phyloP scores from a whole-genome alignment of 257 asterid species.

The Fraxinus pennsylvanica region DNA sequence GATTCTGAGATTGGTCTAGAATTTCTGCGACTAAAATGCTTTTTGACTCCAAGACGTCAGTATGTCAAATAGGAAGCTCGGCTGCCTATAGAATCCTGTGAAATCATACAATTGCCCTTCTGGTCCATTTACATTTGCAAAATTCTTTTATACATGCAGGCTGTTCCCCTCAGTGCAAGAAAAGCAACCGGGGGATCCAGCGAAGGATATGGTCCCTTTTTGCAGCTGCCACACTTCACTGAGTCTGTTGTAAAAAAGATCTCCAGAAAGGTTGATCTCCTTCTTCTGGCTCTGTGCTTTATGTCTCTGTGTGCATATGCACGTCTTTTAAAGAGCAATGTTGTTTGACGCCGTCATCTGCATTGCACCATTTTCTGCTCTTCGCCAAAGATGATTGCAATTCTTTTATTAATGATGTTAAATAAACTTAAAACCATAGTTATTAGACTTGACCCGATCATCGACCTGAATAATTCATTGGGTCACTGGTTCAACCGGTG shows the following conservation, averaged over 20 bases:
- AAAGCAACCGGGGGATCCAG: slow-evolving; percentile 75
- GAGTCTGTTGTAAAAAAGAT: slow-evolving; percentile 83
- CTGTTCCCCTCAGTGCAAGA: slow-evolving; percentile 89
- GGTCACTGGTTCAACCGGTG: too few relatives aligned
- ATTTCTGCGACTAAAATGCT: neutral
- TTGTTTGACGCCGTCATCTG: slow-evolving; percentile 7
- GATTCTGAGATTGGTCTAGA: neutral
- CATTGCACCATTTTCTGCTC: neutral
- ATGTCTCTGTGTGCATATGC: neutral
- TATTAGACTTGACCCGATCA: too few relatives aligned
- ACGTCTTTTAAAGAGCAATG: neutral
- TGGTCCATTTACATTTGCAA: neutral
- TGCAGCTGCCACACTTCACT: slow-evolving; percentile 95
- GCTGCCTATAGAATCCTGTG: neutral
- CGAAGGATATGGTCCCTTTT: slow-evolving; percentile 92
- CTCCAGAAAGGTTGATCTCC: slow-evolving; percentile 76
- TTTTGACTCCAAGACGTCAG: neutral
- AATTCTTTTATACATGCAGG: slow-evolving; percentile 47
- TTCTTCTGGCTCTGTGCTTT: slow-evolving; percentile 8
- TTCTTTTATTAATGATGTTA: neutral
- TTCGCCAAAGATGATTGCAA: neutral
- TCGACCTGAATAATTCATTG: too few relatives aligned
- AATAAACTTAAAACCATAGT: neutral
- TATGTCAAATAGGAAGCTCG: neutral
- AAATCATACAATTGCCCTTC: neutral